phyloP scores from a whole-genome alignment of 2,329 filamentous ascomycete genomes.

The Zymoseptoria passerinii region DNA sequence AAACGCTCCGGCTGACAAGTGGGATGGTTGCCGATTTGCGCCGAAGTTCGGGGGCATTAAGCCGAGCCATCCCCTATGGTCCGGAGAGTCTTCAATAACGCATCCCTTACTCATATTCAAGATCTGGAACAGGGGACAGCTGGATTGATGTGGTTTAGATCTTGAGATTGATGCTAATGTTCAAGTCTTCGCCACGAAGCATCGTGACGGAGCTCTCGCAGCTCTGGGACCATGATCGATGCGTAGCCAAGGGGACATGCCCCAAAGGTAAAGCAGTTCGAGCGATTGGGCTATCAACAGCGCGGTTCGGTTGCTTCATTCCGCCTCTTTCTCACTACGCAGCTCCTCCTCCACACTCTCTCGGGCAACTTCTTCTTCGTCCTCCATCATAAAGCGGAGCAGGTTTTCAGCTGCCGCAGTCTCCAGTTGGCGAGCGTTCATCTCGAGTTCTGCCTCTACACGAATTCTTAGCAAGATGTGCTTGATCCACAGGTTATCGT shows the following conservation, averaged over 20 bases:
- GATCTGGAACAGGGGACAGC: too few relatives aligned
- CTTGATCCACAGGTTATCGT: background rate
- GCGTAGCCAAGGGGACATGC: too few relatives aligned
- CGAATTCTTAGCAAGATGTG: background rate
- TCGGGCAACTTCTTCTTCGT: background rate
- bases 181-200: too few relatives aligned
- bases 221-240: too few relatives aligned
- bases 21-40: background rate
- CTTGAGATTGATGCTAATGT: too few relatives aligned
- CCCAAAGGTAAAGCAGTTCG: too few relatives aligned
- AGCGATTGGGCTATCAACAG: background rate
- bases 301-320: background rate
- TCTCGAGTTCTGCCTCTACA: constrained; percentile 6
- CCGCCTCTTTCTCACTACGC: background rate
- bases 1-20: background rate
- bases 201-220: too few relatives aligned
- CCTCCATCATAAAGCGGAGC: background rate
- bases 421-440: background rate
- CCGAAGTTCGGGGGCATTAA: background rate
- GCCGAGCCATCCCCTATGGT: background rate
- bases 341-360: background rate
- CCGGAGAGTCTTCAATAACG: background rate
- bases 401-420: background rate
- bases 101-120: too few relatives aligned
- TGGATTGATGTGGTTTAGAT: too few relatives aligned